Evolutionary conservation across 2,329 filamentous ascomycete genomes (phyloP).

Genomic region (Epicoccum sorghinum): DNA sequence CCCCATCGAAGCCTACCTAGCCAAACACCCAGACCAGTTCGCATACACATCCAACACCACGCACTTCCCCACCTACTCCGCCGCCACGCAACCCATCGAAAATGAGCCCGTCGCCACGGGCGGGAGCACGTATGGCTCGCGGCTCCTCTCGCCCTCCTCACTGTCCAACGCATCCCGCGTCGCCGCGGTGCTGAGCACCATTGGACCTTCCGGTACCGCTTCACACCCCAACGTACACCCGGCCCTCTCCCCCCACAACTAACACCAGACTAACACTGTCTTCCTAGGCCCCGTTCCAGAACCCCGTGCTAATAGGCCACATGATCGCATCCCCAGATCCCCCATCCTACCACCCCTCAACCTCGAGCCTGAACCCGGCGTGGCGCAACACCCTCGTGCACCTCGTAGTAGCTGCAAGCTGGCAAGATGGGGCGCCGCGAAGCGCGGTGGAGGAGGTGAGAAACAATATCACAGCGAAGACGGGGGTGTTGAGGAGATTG

Average conservation of each 20-base stretch:
- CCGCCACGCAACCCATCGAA: not conserved
- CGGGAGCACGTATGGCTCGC: slow-evolving; percentile 28
- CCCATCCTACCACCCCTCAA: slow-evolving; percentile 22
- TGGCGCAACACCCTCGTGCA: slow-evolving; percentile 34
- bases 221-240: not conserved
- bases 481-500: slow-evolving; percentile 20
- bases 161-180: slow-evolving; percentile 21
- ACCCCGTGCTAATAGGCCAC: slow-evolving; percentile 31
- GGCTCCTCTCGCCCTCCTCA: slow-evolving; percentile 28
- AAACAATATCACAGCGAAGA: slow-evolving; percentile 25
- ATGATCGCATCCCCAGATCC: slow-evolving; percentile 22
- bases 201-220: not conserved
- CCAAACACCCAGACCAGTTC: slow-evolving; percentile 15
- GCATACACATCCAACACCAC: slow-evolving; percentile 20
- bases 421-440: slow-evolving; percentile 18
- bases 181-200: slow-evolving; percentile 18
- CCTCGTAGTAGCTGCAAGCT: slow-evolving; percentile 24
- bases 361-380: slow-evolving; percentile 28
- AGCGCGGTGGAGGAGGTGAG: slow-evolving; percentile 23
- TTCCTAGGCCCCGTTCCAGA: not conserved
- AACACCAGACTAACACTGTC: not conserved
- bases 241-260: not conserved
- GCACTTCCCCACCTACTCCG: slow-evolving; percentile 21
- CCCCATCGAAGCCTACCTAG: slow-evolving; percentile 25
- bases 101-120: slow-evolving; percentile 33